A percentile compares a stretch with the other conserved stretches of the same genome.
Evolutionary conservation across 371 early-diverging fungal species (phyloP).

Genomic region (Capniomyces stellatus): DNA sequence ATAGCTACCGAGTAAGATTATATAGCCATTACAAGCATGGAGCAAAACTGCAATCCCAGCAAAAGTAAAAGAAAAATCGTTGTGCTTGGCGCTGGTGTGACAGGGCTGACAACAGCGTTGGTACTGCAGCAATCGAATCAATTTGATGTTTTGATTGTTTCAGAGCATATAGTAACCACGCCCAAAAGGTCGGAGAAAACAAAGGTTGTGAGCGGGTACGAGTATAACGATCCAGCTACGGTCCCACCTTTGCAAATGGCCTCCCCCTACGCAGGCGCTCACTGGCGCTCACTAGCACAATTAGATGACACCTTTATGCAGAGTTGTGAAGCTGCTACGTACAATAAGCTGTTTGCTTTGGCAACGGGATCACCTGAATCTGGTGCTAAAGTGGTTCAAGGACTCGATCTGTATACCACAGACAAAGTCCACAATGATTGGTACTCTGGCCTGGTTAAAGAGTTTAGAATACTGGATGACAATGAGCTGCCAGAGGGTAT

Average conservation of each 20-base stretch:
- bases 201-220: conserved; percentile 7
- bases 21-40: too few species aligned
- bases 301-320: conserved; percentile 19
- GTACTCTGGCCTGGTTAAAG: conserved; percentile 9
- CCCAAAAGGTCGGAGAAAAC: conserved; percentile 7
- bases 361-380: conserved; percentile 8
- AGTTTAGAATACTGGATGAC: conserved; percentile 3
- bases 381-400: conserved; percentile 17
- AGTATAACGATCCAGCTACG: neutral
- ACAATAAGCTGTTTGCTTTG: conserved; percentile 4
- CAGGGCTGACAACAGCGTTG: conserved; percentile 31
- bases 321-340: conserved; percentile 12
- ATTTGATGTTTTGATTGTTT: conserved; percentile 14
- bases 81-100: conserved; percentile 39
- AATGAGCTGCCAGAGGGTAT: conserved; percentile 9
- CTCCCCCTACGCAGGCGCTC: conserved; percentile 39
- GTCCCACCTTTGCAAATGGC: conserved; percentile 11
- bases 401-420: conserved; percentile 20
- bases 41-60: too few species aligned
- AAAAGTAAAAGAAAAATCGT: conserved; percentile 8
- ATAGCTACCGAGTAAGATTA: too few species aligned
- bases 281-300: conserved; percentile 34
- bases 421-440: conserved; percentile 10
- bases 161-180: conserved; percentile 7
- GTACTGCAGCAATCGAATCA: conserved; percentile 9